phyloP scores from a whole-genome alignment of 1,284 basidiomycete genomes.

The Kwoniella shivajii region DNA sequence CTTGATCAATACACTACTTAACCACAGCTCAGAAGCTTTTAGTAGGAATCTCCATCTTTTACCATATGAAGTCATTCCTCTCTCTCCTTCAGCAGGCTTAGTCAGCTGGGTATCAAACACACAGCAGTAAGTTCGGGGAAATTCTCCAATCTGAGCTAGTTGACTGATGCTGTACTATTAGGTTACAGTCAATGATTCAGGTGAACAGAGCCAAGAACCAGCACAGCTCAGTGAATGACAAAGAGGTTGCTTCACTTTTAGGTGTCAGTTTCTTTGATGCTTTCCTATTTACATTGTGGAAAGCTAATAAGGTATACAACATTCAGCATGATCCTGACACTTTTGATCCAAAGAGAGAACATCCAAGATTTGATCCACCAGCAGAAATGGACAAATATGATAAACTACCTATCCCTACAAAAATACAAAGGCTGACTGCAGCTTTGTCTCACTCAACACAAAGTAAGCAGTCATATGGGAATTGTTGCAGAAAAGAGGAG shows the following conservation, averaged over 20 bases:
- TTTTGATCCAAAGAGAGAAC: constrained; percentile 25
- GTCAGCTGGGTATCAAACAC: constrained; percentile 49
- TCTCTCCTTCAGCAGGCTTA: constrained; percentile 43
- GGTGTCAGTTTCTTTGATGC: constrained; percentile 31
- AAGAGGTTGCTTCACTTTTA: constrained; percentile 44
- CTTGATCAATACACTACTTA: constrained; percentile 47
- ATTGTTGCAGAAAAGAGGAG: not conserved
- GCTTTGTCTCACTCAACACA: constrained; percentile 45
- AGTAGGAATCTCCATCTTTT: constrained; percentile 42
- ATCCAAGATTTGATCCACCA: constrained; percentile 31
- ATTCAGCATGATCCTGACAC: constrained; percentile 35
- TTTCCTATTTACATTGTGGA: no score
- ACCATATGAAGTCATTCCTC: constrained; percentile 46
- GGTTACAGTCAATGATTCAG: constrained; percentile 41
- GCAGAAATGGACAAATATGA: constrained; percentile 43
- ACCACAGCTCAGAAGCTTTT: constrained; percentile 46
- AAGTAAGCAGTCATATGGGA: constrained; percentile 23
- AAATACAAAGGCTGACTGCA: constrained; percentile 40
- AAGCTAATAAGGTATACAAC: not conserved
- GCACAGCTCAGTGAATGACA: constrained; percentile 32
- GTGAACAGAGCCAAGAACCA: constrained; percentile 39
- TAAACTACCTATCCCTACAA: constrained; percentile 42
- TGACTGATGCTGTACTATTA: constrained; percentile 7
- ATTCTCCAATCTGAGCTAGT: not conserved
- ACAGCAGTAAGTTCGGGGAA: constrained; percentile 32